Evolutionary conservation across 1,139 yeast genomes (phyloP).

Genomic region (Taphrina betulina): DNA sequence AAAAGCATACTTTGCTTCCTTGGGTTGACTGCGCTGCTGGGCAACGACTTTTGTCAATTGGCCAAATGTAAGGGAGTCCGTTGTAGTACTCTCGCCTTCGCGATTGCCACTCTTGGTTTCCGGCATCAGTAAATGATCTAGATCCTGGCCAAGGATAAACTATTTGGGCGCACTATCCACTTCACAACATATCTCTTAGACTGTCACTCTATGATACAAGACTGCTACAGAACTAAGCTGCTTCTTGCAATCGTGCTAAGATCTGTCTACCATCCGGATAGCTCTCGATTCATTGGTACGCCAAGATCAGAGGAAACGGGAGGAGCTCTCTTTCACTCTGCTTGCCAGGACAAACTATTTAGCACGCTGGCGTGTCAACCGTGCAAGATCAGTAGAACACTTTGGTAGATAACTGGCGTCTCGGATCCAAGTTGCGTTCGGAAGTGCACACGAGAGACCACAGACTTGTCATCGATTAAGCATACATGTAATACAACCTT

Average conservation of each 20-base stretch:
- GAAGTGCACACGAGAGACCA: background rate
- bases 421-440: background rate
- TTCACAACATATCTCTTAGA: background rate
- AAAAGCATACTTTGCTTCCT: conserved; percentile 42
- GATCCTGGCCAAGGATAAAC: background rate
- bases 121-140: background rate
- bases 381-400: background rate
- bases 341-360: background rate
- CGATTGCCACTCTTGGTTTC: background rate
- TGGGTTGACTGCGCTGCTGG: background rate
- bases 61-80: conserved; percentile 30
- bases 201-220: too few species aligned
- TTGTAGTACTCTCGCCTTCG: background rate
- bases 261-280: background rate
- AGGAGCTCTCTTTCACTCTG: too few species aligned
- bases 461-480: too few species aligned
- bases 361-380: background rate
- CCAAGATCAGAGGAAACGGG: too few species aligned
- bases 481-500: background rate
- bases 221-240: background rate
- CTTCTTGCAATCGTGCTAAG: background rate
- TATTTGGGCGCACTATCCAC: background rate
- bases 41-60: conserved; percentile 11
- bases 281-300: too few species aligned
- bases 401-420: background rate